These are phyloP conservation scores for Aspergillus cavernicola DNA, from an alignment of 495 filamentous ascomycete species.

Conservation along the genomic window DNA sequence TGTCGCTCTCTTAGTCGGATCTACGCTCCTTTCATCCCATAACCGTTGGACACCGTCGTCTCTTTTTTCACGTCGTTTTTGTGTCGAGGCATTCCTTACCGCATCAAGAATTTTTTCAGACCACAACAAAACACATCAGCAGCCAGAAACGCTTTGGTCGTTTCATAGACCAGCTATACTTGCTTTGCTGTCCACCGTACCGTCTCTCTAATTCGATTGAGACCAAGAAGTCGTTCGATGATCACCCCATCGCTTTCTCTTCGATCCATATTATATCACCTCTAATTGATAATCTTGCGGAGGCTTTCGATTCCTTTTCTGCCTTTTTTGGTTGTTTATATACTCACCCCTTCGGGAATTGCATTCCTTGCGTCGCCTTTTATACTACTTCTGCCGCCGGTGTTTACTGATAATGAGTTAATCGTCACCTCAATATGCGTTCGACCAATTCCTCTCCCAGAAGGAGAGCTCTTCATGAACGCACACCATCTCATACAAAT, in stretches of 20 bases:
- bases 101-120: constrained; percentile 20
- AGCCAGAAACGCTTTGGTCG: constrained; percentile 9
- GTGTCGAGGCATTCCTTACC: constrained; percentile 35
- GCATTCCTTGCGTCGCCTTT: constrained; percentile 5
- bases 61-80: constrained; percentile 17
- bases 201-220: background rate
- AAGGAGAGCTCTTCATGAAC: constrained; percentile 49
- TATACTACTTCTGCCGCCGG: constrained; percentile 8
- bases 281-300: constrained; percentile 11
- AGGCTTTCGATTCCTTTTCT: constrained; percentile 11
- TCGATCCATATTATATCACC: constrained; percentile 10
- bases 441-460: constrained; percentile 27
- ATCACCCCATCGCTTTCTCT: constrained; percentile 9
- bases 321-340: constrained; percentile 10
- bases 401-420: constrained; percentile 32
- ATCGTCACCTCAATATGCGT: constrained; percentile 32
- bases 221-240: constrained; percentile 9
- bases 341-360: constrained; percentile 2
- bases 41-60: constrained; percentile 14
- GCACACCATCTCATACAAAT: constrained; percentile 50
- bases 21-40: constrained; percentile 16
- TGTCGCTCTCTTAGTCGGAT: constrained; percentile 22
- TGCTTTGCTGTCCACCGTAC: constrained; percentile 3
- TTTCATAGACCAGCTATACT: constrained; percentile 10
- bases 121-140: constrained; percentile 19